Evolutionary conservation across 495 filamentous ascomycete species (phyloP).

Genomic region (Rhypophila decipiens): DNA sequence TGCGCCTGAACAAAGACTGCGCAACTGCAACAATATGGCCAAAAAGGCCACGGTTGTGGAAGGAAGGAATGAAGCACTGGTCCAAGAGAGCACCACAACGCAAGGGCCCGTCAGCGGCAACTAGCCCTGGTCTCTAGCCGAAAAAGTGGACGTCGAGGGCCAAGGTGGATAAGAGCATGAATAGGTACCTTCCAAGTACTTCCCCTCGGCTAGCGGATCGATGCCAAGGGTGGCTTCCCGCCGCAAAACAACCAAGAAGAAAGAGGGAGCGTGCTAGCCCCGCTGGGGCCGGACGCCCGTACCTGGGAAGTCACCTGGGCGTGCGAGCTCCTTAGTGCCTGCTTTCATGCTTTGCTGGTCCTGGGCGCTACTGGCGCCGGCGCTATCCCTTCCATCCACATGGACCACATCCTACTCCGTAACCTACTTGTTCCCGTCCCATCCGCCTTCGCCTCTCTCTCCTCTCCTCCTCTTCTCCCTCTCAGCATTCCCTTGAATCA

Average conservation of each 20-base stretch:
- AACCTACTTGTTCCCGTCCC: conserved; percentile 22
- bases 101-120: not conserved
- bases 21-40: too few species aligned
- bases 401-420: conserved; percentile 15
- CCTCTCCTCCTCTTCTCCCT: conserved; percentile 15
- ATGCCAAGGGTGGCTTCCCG: conserved; percentile 7
- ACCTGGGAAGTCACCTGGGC: not conserved
- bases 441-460: conserved; percentile 14
- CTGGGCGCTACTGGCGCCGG: conserved; percentile 1
- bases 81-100: not conserved
- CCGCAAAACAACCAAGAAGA: not conserved
- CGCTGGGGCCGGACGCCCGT: not conserved
- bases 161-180: not conserved
- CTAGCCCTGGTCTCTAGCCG: not conserved
- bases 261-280: not conserved
- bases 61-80: not conserved
- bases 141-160: conserved; percentile 7
- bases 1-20: too few species aligned
- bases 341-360: too few species aligned
- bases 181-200: conserved; percentile 14
- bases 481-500: conserved; percentile 13
- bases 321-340: not conserved
- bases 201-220: not conserved
- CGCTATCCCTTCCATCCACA: conserved; percentile 23
- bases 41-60: too few species aligned